Evolutionary conservation across 306 rosid genomes (phyloP).

Genomic region (Datisca glomerata): DNA sequence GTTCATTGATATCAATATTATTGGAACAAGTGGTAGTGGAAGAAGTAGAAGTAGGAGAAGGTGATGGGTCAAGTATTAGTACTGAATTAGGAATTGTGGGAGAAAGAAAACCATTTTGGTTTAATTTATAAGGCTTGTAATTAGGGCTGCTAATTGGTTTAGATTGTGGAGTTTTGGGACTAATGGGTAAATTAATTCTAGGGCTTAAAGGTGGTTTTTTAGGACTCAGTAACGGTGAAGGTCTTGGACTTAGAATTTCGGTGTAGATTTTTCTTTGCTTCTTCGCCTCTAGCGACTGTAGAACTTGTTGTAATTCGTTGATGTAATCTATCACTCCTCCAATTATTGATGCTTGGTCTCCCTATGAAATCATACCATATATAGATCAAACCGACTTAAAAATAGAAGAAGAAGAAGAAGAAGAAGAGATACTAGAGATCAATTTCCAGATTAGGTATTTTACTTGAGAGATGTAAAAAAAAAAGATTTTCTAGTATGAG

Average conservation of each 20-base stretch:
- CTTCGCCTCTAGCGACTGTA: constrained; percentile 82
- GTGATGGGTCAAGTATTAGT: constrained; percentile 74
- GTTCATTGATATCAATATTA: constrained; percentile 15
- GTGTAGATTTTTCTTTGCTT: constrained; percentile 78
- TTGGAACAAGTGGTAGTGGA: constrained; percentile 34
- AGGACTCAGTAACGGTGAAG: constrained; percentile 60
- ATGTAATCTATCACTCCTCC: constrained; percentile 97
- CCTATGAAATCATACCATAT: constrained; percentile 27
- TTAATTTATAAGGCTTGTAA: constrained; percentile 50
- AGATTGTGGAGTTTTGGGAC: constrained; percentile 96
- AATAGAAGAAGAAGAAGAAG: background rate
- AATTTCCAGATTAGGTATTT: too few species aligned
- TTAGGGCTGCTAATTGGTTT: constrained; percentile 73
- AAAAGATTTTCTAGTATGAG: too few species aligned
- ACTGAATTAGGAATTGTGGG: constrained; percentile 12
- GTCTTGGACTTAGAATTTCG: constrained; percentile 89
- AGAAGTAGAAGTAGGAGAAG: constrained; percentile 37
- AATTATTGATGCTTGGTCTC: constrained; percentile 96
- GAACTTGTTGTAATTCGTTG: constrained; percentile 78
- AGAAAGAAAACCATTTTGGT: background rate
- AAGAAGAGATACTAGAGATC: too few species aligned
- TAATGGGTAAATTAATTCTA: constrained; percentile 56
- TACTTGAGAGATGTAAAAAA: too few species aligned
- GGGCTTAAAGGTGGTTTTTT: constrained; percentile 82
- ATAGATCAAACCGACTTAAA: background rate